Base-by-base conservation (phyloP, 352 stramenopile genomes). In the Phytophthora constricta region DNA sequence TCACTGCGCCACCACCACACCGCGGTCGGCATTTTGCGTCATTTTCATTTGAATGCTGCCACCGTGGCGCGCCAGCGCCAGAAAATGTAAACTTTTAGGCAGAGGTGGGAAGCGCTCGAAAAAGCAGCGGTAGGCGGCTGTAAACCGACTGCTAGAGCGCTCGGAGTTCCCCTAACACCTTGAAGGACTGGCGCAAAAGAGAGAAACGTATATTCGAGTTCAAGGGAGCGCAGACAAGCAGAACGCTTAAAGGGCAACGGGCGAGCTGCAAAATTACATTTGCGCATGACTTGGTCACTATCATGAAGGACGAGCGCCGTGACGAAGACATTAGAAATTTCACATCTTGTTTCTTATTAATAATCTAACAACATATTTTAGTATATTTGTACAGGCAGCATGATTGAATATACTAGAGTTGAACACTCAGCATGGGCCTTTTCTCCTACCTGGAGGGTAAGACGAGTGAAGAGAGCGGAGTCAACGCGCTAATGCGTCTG, bases 311-410 rank as follows among this genome's bases (percentile, higher is more conserved):
- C 19, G 9, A 23, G 4, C 7, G 41, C 2, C 41, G 50, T 23
- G 50, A 58, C 4, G 50, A 58, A 37, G 50, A 37, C 19, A 33
- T 48, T 33, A 27, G 49, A 17, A 23, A 7, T 47, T 13, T 11
- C 16, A 34, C 42, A 17, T 37, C 48, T 48, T 48, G 47, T 31
- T 46, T 56, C 45, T 46, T 47, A 47, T 47, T 47, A 45, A 5
- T 25, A 20, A 47, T 47, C 22, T 58, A 48, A 58, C 20, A 3
- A 46, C 25, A 47, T 37, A 14, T 46, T 16, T 28, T 45, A 48
- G 50, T 58, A 58, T 48, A 37, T 58, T 31, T 37, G 50, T 37
- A 58, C 50, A 33, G 31, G 50, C 25, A 16, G 9, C 17, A 58
- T 56, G 49, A 58, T 58, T 14, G 33, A 47, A 8, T 58, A 48